Evolutionary conservation across 2,329 filamentous ascomycete genomes (phyloP), one percentile per base, ranked within the genome.

Genomic region (Colletotrichum sp.): DNA sequence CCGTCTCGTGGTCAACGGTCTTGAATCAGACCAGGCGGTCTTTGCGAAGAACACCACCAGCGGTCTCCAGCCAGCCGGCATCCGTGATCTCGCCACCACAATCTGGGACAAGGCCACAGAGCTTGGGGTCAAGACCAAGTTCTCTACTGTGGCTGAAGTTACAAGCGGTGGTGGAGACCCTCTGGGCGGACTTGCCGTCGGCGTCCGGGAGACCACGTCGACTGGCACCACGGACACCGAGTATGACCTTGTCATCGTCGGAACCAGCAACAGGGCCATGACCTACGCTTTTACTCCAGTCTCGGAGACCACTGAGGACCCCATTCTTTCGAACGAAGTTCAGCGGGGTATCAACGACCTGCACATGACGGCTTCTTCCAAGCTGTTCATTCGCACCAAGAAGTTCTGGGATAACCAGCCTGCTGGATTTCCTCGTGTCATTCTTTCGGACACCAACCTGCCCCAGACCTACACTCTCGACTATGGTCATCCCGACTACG

Each of bases 281-380:
- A 60, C 57, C 26, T 60, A 60, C 3, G 57, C 57, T 32, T 28
- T 60, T 3, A n/a, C 57, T 32, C 57, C 57, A 26, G 57, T 28
- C 16, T 60, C 64, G 16, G 26, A 67, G 24, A 67, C 64, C 24
- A 67, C 64, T 5, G 39, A 67, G 24, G 39, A 67, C 39, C 26
- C 64, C 6, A 67, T 67, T 26, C 36, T 67, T n/a, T 28, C 64
- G 7, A 28, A 28, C 16, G 36, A 28, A 18, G 34, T 64, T 18
- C 68, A 70, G 32, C 59, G 68, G 30, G 57, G 55, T 36, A 70
- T 70, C 18, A 16, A 63, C n/a, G 34, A 70, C 21, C 32, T 70
- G 8, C 68, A 70, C 57, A 70, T 70, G 68, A 70, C 68, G 16
- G 68, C 68, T 7, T 70, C 68, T 15, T 70, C 68, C 24, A 70